A percentile compares a stretch with the other conserved stretches of the same genome.
phyloP scores from a whole-genome alignment of 805 yeast species.

The Suhomyces tanzawaensis region DNA sequence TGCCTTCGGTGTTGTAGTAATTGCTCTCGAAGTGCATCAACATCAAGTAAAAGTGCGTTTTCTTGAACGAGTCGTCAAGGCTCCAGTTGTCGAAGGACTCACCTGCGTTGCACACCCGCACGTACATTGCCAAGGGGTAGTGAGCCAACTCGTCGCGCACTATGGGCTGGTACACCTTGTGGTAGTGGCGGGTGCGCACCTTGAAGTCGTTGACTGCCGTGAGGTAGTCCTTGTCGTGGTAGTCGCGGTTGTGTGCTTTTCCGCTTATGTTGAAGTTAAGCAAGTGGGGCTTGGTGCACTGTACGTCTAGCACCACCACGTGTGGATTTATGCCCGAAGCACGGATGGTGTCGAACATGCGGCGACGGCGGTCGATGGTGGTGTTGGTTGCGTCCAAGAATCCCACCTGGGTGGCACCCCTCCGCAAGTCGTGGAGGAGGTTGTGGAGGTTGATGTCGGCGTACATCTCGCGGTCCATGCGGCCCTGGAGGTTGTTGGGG shows the following conservation, averaged over 20 bases:
- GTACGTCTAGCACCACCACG: conserved; percentile 57
- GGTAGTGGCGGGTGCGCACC: conserved; percentile 53
- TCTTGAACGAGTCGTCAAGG: conserved; percentile 18
- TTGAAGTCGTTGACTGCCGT: conserved; percentile 59
- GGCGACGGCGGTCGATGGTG: conserved; percentile 31
- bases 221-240: conserved; percentile 49
- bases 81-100: conserved; percentile 17
- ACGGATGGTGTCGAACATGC: conserved; percentile 27
- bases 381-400: conserved; percentile 45
- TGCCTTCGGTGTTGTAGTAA: conserved; percentile 23
- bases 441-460: conserved; percentile 34
- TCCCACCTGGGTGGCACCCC: conserved; percentile 30
- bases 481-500: conserved; percentile 31
- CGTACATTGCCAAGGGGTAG: conserved; percentile 22
- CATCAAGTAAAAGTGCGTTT: conserved; percentile 4
- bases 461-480: conserved; percentile 32
- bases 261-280: conserved; percentile 61
- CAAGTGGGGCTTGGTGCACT: conserved; percentile 51
- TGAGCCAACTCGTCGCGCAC: conserved; percentile 21
- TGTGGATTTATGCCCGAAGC: conserved; percentile 28
- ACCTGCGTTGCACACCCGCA: conserved; percentile 29
- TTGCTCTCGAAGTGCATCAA: conserved; percentile 12
- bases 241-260: conserved; percentile 63
- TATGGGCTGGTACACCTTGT: conserved; percentile 31
- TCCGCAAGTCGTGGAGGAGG: conserved; percentile 29